phyloP scores from a whole-genome alignment of 169 alveolate genomes.

The Cryptosporidium ubiquitum region DNA sequence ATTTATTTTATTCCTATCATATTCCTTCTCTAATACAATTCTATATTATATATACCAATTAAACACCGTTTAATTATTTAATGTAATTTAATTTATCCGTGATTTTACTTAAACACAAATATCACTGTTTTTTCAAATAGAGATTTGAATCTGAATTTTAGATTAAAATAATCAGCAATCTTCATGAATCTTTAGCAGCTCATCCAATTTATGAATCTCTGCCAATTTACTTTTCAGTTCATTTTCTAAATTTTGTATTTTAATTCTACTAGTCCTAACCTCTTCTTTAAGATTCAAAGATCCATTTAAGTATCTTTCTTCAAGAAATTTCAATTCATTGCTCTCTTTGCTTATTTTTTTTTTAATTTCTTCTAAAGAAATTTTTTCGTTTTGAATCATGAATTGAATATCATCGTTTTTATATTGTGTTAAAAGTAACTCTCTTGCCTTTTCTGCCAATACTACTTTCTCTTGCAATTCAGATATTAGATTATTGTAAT shows the following conservation, averaged over 20 bases:
- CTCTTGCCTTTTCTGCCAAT: slow-evolving; percentile 31
- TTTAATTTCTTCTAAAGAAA: slow-evolving; percentile 34
- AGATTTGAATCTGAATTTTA: not conserved
- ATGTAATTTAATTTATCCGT: no score
- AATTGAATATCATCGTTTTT: slow-evolving; percentile 18
- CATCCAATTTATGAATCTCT: slow-evolving; percentile 40
- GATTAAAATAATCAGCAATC: not conserved
- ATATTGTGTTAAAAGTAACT: not conserved
- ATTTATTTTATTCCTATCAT: no score
- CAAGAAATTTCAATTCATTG: slow-evolving; percentile 11
- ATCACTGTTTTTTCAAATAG: no score
- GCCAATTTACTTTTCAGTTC: slow-evolving; percentile 20
- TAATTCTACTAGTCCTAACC: slow-evolving; percentile 24
- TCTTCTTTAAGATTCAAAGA: slow-evolving; percentile 18
- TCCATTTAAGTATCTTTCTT: slow-evolving; percentile 51
- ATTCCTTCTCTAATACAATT: no score
- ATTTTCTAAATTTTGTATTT: slow-evolving; percentile 22
- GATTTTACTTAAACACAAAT: no score
- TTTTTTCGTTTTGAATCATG: slow-evolving; percentile 30
- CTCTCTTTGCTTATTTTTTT: not conserved
- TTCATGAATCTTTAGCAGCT: not conserved
- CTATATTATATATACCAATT: no score
- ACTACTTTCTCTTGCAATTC: slow-evolving; percentile 43
- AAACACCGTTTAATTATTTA: no score
- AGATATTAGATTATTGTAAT: slow-evolving; percentile 4